Conservation (phyloP, 2,329 filamentous ascomycete species). For the Diaporthe vaccinii region DNA sequence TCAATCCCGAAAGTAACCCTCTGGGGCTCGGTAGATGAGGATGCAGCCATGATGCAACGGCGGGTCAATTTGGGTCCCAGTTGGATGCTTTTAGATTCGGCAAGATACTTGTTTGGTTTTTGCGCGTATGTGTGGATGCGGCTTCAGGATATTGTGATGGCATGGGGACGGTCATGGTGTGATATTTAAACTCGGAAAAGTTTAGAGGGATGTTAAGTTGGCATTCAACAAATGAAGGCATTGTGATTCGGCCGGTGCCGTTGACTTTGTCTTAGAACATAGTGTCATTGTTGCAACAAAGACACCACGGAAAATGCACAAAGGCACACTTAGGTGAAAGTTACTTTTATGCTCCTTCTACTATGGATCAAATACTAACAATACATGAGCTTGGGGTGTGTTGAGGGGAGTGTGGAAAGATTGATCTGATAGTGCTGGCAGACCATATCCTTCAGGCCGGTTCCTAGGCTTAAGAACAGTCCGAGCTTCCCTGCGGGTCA, state of each 20-base stretch:
- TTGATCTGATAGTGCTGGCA: background rate
- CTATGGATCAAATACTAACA: no score
- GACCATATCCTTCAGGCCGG: background rate
- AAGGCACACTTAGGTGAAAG: no score
- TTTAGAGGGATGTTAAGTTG: background rate
- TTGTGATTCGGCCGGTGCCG: no score
- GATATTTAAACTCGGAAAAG: background rate
- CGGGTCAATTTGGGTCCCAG: background rate
- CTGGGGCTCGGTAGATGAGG: background rate
- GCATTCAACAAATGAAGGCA: background rate
- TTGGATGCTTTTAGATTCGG: no score
- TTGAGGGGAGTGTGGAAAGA: background rate
- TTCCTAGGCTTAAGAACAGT: background rate
- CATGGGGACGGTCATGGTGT: background rate
- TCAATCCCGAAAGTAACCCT: background rate
- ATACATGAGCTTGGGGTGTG: background rate
- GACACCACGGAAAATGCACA: background rate
- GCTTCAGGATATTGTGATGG: rapidly evolving
- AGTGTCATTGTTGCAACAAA: background rate
- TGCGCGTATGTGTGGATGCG: background rate
- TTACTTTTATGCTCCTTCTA: rapidly evolving
- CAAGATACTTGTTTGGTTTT: background rate
- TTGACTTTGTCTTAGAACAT: background rate
- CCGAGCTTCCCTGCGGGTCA: background rate
- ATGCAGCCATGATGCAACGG: background rate